Conservation (phyloP, 2,329 filamentous ascomycete genomes). For the Fusarium pilosicola region DNA sequence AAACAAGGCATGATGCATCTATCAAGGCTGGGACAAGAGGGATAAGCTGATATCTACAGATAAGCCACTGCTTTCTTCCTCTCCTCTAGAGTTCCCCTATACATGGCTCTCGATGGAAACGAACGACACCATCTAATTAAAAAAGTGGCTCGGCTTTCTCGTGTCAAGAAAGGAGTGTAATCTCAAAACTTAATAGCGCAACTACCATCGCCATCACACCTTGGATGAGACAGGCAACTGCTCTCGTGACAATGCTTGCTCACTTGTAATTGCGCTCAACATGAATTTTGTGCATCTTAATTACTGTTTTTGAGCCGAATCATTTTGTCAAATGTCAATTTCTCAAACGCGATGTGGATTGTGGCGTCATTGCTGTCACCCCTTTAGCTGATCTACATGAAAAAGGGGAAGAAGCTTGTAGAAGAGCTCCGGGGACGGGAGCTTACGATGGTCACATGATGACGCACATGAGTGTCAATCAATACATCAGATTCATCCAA, state of each 20-base stretch:
- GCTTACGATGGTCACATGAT: constrained; percentile 11
- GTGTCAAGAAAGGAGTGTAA: constrained; percentile 34
- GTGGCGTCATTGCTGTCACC: constrained; percentile 33
- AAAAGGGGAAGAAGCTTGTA: constrained; percentile 13
- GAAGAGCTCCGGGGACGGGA: not conserved
- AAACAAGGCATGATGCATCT: not conserved
- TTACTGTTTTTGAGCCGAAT: constrained; percentile 5
- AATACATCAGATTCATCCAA: not conserved
- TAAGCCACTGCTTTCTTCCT: not conserved
- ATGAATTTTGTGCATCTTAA: constrained; percentile 8
- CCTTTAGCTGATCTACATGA: constrained; percentile 4
- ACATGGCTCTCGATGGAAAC: constrained; percentile 3
- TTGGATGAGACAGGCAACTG: constrained; percentile 35
- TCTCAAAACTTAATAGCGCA: constrained; percentile 29
- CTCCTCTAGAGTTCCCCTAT: not conserved
- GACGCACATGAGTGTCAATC: not conserved
- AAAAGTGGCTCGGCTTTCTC: constrained; percentile 36
- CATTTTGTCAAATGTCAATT: not conserved
- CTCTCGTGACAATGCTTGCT: constrained; percentile 28
- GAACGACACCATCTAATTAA: constrained; percentile 33
- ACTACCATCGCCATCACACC: not conserved
- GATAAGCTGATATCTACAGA: not conserved
- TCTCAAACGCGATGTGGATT: not conserved
- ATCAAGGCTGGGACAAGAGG: not conserved
- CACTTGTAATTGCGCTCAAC: constrained; percentile 16